phyloP scores from a whole-genome alignment of 192 early-diverging fungal genomes.

The Gonapodya prolifera region DNA sequence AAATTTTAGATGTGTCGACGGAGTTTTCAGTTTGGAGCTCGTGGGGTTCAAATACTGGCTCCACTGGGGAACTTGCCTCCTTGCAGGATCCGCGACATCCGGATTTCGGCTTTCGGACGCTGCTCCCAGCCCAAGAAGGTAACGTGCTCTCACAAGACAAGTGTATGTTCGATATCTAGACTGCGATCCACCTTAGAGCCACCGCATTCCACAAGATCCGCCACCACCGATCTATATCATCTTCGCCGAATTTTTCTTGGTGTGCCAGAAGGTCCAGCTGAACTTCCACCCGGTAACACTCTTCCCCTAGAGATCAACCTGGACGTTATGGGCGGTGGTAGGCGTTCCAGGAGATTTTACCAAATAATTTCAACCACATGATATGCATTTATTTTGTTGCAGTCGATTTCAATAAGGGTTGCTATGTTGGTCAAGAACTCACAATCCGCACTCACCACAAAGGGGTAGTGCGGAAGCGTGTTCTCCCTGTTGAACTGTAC shows the following conservation, averaged over 20 bases:
- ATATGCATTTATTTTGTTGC: background rate
- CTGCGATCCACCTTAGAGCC: background rate
- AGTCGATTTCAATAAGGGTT: constrained; percentile 96
- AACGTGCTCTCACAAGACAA: background rate
- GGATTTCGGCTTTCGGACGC: constrained; percentile 42
- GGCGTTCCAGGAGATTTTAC: background rate
- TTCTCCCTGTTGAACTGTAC: constrained; percentile 69
- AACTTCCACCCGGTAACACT: constrained; percentile 53
- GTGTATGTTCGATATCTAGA: background rate
- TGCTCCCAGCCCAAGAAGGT: constrained; percentile 11
- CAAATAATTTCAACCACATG: background rate
- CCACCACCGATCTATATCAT: constrained; percentile 38
- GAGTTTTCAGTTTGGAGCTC: constrained; percentile 56
- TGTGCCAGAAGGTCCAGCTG: constrained; percentile 77
- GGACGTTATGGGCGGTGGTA: constrained; percentile 82
- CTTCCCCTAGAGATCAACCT: constrained; percentile 86
- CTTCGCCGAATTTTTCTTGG: constrained; percentile 72
- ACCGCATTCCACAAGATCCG: background rate
- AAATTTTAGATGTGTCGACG: constrained; percentile 47
- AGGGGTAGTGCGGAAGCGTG: constrained; percentile 82
- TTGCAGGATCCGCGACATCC: constrained; percentile 37
- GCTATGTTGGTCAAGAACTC: constrained; percentile 96
- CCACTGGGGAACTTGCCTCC: constrained; percentile 12
- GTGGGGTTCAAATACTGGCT: constrained; percentile 47
- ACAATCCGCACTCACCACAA: constrained; percentile 94